These are phyloP conservation scores for Xenosphaeropsis pyriputrescens DNA, from an alignment of 2,329 filamentous ascomycete species.

Conservation along the genomic window DNA sequence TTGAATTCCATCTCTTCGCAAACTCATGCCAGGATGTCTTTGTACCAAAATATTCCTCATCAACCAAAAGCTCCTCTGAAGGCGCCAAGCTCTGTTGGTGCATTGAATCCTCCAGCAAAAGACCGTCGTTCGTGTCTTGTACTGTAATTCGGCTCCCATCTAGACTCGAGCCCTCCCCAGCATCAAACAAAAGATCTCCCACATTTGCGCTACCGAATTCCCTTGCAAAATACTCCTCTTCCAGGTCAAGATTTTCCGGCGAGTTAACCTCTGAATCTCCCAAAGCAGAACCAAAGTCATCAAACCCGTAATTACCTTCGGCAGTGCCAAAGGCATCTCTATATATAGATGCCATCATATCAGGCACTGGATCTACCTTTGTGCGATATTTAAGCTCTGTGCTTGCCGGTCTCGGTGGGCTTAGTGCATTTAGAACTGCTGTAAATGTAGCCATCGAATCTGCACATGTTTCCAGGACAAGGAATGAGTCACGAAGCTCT, in stretches of 20 bases:
- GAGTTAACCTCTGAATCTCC: slow-evolving; percentile 30
- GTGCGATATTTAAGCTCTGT: slow-evolving; percentile 79
- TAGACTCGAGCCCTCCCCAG: slow-evolving; percentile 19
- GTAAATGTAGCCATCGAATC: slow-evolving; percentile 94
- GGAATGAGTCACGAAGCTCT: slow-evolving; percentile 69
- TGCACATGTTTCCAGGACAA: slow-evolving; percentile 88
- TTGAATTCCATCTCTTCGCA: slow-evolving; percentile 69
- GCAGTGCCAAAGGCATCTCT: slow-evolving; percentile 63
- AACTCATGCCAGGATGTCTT: slow-evolving; percentile 45
- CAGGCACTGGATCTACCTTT: slow-evolving; percentile 69
- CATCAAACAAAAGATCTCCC: slow-evolving; percentile 18
- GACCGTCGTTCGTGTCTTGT: slow-evolving; percentile 27
- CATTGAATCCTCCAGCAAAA: slow-evolving; percentile 27
- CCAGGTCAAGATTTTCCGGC: slow-evolving; percentile 22
- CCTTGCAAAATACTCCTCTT: slow-evolving; percentile 30
- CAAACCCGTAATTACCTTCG: slow-evolving; percentile 47
- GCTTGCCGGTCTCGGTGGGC: slow-evolving; percentile 70
- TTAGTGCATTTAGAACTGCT: slow-evolving; percentile 60
- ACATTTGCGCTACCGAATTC: slow-evolving; percentile 20
- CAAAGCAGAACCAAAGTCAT: slow-evolving; percentile 36
- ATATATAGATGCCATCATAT: slow-evolving; percentile 81
- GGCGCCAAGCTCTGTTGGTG: slow-evolving; percentile 31
- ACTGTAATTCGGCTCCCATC: slow-evolving; percentile 5
- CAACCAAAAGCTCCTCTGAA: slow-evolving; percentile 51
- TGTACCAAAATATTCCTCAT: slow-evolving; percentile 64